Base-by-base conservation (phyloP, 805 yeast genomes). In the Metschnikowia drakensbergensis region DNA sequence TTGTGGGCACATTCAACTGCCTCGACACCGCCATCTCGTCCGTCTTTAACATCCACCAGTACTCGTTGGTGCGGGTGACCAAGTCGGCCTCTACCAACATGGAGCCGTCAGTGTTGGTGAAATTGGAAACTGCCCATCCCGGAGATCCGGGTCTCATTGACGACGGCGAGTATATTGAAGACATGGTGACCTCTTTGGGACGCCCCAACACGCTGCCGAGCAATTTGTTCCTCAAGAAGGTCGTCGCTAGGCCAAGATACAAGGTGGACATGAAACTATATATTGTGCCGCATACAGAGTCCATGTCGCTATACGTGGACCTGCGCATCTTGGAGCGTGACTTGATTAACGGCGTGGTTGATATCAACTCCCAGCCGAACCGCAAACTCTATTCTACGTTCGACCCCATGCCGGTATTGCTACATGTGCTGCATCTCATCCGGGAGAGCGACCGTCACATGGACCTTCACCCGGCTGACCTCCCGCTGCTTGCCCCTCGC, bases 181-280 rank as follows among this genome's bases (percentile, higher is more conserved):
- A 72, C 37, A 65, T 69, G 68, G 50, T 61, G 11, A 64, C 66
- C 41, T 62, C 71, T 8, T 62, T 75, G 30, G 80, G 80, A 1
- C 60, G 61, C 29, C 53, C 58, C 1, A 74, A 74, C 26, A 79
- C 76, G 42, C 63, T 68, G 30, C 78, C 81, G 1, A 65, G 73
- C 27, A 72, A 80, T 35, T 63, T 75, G 3, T 81, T 78, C 56
- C 63, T 82, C 43, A 82, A 82, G 61, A 79, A 79, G 50, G 68
- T 76, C 25, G 75, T 81, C 31, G 85, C 85, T 10, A 66, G 84
- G 54, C 86, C 86, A 9, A 62, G 86, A 31, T 82, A 82, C 61
- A 82, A 82, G 58, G 69, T 80, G 4, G 79, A 78, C 53, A 82
- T 82, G 86, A 77, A 80, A 58, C 75, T 81, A n/a, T 81, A 76